Percentiles rank a stretch among this genome's conserved stretches.
Conservation (phyloP, 768 basidiomycete genomes). For the Omphalotus guepiniiformis region DNA sequence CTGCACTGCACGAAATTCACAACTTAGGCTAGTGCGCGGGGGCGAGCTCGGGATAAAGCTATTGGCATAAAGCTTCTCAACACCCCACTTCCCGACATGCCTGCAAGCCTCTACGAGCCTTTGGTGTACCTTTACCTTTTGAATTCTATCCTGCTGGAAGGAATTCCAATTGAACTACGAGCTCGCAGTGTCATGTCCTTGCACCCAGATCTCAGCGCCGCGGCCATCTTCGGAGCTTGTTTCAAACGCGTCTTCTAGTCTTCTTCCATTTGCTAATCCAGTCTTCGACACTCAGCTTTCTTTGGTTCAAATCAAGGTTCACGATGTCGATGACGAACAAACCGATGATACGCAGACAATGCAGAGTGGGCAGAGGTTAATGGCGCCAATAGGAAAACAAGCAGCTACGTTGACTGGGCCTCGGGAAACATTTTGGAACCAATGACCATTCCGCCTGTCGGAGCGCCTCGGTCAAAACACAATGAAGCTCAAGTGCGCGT, state of each 20-base stretch:
- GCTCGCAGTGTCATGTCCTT: conserved; percentile 29
- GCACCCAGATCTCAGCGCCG: conserved; percentile 18
- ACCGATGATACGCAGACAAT: conserved; percentile 10
- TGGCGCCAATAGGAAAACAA: conserved; percentile 50
- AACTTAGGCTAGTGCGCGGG: no score
- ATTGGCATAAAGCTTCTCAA: conserved; percentile 23
- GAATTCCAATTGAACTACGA: conserved; percentile 34
- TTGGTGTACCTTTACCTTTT: neutral
- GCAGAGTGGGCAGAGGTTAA: conserved; percentile 51
- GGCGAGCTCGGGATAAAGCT: neutral
- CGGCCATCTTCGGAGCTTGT: neutral
- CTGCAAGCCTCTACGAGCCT: conserved; percentile 21
- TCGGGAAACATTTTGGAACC: conserved; percentile 48
- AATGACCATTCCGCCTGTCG: conserved; percentile 46
- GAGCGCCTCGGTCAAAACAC: conserved; percentile 12
- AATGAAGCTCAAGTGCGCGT: no score
- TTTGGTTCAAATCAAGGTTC: conserved; percentile 22
- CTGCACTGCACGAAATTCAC: no score
- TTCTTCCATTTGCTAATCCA: conserved; percentile 35
- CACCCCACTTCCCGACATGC: conserved; percentile 35
- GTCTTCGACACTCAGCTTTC: conserved; percentile 40
- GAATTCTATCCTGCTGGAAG: conserved; percentile 27
- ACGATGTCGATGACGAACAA: conserved; percentile 12
- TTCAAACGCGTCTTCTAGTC: conserved; percentile 9
- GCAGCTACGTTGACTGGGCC: conserved; percentile 66